Evolutionary conservation across 805 yeast genomes (phyloP), one percentile per base, ranked within the genome.

Genomic region (Suhomyces xylopsoci): DNA sequence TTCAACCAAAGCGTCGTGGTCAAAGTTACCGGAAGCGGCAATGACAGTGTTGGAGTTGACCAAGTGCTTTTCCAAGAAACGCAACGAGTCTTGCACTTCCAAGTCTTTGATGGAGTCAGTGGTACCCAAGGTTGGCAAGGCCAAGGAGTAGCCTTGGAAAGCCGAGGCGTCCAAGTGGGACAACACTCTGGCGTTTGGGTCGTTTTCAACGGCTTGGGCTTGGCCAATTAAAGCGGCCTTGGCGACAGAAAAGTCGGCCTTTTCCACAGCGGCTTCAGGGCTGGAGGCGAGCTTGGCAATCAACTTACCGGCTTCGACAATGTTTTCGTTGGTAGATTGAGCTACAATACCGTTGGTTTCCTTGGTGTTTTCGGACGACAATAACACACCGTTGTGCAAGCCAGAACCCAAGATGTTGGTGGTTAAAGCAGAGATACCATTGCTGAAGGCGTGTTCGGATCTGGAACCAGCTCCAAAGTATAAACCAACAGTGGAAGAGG

Each of bases 151-250:
- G 65, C 90, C 90, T 76, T 88, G 96, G 87, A 84, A 88, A 51
- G 96, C 96, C 56, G 92, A 81, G 55, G 92, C 82, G 66, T 84
- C 82, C 77, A 88, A 80, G 73, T 88, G 96, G 74, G 86, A 89
- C 61, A 84, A 63, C 49, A 85, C 87, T 73, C 77, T 80, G 51
- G 78, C 68, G 55, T 80, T 78, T 61, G 86, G 81, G 54, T 62
- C 69, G 50, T 73, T 67, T 76, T 88, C 96, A 55, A 85, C 77
- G 34, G 70, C 69, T 44, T 76, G 81, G 52, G 85, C 79, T 56
- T 75, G 68, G 19, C 72, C 69, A 51, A 77, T 67, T 56, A 82
- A 78, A 38, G 74, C 63, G 8, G 67, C 68, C 64, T 84, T 79
- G 60, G 80, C 75, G 46, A 74, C 72, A 53, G 71, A 73, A 49